Evolutionary conservation across 2,329 filamentous ascomycete species (phyloP).

Genomic region (Colletotrichum spaethianum): DNA sequence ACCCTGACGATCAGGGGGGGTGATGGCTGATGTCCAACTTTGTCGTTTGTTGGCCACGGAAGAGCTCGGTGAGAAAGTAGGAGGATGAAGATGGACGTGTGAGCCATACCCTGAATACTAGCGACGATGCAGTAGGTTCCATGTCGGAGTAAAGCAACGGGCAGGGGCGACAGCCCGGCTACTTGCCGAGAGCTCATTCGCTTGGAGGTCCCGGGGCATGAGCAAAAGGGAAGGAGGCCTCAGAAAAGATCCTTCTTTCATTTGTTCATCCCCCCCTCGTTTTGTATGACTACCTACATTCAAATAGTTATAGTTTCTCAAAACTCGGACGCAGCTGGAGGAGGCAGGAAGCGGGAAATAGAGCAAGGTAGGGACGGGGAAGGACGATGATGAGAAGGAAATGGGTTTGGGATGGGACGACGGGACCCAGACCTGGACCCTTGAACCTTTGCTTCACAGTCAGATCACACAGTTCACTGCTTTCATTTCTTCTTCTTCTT

Average conservation of each 20-base stretch:
- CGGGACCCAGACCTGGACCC: conserved; percentile 22
- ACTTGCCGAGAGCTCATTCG: conserved; percentile 7
- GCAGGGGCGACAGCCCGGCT: conserved; percentile 8
- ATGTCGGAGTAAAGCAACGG: background rate
- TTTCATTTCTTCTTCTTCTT: too few species aligned
- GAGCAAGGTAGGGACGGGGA: background rate
- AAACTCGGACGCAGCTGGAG: background rate
- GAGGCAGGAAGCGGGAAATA: background rate
- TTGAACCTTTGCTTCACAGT: conserved; percentile 9
- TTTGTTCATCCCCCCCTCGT: background rate
- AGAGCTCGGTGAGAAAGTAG: background rate
- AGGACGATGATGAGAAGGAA: conserved; percentile 1
- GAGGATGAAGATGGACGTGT: background rate
- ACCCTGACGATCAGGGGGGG: conserved; percentile 28
- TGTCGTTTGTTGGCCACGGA: background rate
- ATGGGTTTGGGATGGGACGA: conserved; percentile 30
- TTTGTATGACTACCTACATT: background rate
- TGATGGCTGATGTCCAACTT: background rate
- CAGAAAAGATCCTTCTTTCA: background rate
- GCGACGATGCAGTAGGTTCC: background rate
- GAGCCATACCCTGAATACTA: background rate
- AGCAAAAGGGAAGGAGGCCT: background rate
- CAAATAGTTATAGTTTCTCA: too few species aligned
- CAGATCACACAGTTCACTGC: background rate
- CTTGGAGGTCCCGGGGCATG: background rate